A percentile compares a stretch with the other conserved stretches of the same genome.
phyloP scores from a whole-genome alignment of 2,329 filamentous ascomycete genomes.

The Penicillium occitanis region DNA sequence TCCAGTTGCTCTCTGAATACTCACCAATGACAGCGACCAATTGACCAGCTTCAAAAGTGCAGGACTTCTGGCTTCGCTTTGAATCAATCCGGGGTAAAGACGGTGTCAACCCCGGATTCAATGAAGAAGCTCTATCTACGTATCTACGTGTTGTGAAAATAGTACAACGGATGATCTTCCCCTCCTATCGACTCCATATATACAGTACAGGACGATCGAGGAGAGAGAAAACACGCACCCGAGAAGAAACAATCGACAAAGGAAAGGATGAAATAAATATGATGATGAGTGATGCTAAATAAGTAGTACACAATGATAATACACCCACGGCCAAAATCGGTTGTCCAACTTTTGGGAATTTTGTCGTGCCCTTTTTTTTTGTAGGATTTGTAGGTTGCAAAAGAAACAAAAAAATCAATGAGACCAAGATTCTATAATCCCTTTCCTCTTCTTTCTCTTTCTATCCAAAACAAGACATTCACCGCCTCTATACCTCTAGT shows the following conservation, averaged over 20 bases:
- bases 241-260: conserved; percentile 2
- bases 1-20: not conserved
- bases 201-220: conserved; percentile 7
- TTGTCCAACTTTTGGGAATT: conserved; percentile 16
- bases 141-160: not conserved
- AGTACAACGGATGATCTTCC: not conserved
- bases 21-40: not conserved
- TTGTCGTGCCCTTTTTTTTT: conserved; percentile 17
- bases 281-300: conserved; percentile 21
- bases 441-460: conserved; percentile 12
- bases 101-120: not conserved
- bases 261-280: conserved; percentile 15
- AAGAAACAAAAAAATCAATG: conserved; percentile 1
- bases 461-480: conserved; percentile 13
- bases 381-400: not conserved
- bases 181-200: conserved; percentile 3
- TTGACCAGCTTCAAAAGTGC: not conserved
- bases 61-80: not conserved
- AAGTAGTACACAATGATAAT: conserved; percentile 20
- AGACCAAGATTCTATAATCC: conserved; percentile 14
- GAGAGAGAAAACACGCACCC: not conserved
- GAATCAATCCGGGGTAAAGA: not conserved
- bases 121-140: not conserved
- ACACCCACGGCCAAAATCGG: conserved; percentile 19
- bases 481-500: conserved; percentile 18